phyloP scores from a whole-genome alignment of 1,139 yeast genomes.

The Hemisphaericaspora xylanilytica region DNA sequence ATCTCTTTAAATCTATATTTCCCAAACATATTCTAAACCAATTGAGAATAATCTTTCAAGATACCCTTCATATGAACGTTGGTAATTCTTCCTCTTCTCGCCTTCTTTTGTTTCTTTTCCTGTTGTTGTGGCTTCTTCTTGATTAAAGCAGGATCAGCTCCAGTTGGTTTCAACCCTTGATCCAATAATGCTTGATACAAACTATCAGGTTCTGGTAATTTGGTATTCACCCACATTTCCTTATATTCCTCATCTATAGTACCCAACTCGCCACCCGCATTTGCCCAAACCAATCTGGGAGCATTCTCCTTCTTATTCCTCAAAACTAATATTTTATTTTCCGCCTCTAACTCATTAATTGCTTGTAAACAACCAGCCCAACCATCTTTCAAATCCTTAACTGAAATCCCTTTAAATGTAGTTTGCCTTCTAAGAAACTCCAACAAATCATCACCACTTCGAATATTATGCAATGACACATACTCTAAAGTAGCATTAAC shows the following conservation, averaged over 20 bases:
- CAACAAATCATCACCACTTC: slow-evolving; percentile 73
- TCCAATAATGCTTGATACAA: slow-evolving; percentile 76
- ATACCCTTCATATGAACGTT: slow-evolving; percentile 96
- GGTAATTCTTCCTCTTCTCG: slow-evolving; percentile 90
- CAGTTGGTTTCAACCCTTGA: slow-evolving; percentile 90
- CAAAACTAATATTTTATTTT: slow-evolving; percentile 74
- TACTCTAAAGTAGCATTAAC: slow-evolving; percentile 70
- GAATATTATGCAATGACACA: slow-evolving; percentile 84
- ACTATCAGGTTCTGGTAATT: slow-evolving; percentile 73
- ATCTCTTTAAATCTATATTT: no score
- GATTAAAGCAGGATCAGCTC: slow-evolving; percentile 90
- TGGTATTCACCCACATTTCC: slow-evolving; percentile 73
- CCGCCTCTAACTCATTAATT: slow-evolving; percentile 69
- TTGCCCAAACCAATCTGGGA: slow-evolving; percentile 91
- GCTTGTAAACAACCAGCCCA: slow-evolving; percentile 92
- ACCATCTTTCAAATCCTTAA: slow-evolving; percentile 90
- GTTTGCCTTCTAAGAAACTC: slow-evolving; percentile 75
- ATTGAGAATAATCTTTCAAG: slow-evolving; percentile 72
- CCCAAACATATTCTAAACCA: slow-evolving; percentile 22
- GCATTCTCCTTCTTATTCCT: slow-evolving; percentile 90
- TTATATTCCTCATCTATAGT: slow-evolving; percentile 81
- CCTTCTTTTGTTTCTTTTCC: slow-evolving; percentile 82
- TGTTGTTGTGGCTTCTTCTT: slow-evolving; percentile 62
- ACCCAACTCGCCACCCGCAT: slow-evolving; percentile 71
- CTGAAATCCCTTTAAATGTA: slow-evolving; percentile 84